phyloP scores from a whole-genome alignment of 257 asterid genomes.

The Osmanthus fragrans region DNA sequence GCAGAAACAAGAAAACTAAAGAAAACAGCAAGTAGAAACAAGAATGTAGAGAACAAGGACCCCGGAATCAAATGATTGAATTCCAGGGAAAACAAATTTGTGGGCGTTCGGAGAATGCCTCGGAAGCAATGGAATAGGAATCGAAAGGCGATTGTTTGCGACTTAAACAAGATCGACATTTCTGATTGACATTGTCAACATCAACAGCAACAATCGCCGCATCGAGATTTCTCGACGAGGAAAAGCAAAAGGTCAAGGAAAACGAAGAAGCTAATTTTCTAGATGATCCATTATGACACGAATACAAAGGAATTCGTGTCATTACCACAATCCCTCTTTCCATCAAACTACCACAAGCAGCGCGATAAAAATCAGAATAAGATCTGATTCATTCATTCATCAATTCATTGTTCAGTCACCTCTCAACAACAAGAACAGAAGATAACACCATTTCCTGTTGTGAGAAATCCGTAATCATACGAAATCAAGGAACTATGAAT shows the following conservation, averaged over 20 bases:
- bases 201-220: conserved; percentile 26
- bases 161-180: conserved; percentile 43
- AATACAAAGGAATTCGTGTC: conserved; percentile 21
- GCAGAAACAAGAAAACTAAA: conserved; percentile 15
- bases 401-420: background rate
- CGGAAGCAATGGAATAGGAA: conserved; percentile 34
- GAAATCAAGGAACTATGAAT: background rate
- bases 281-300: conserved; percentile 9
- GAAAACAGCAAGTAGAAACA: conserved; percentile 1
- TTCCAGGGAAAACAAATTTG: conserved; percentile 19
- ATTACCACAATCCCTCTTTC: conserved; percentile 25
- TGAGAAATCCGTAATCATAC: background rate
- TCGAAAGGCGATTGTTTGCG: conserved; percentile 38
- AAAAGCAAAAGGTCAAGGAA: conserved; percentile 8
- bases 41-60: conserved; percentile 7
- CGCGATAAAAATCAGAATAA: background rate
- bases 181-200: conserved; percentile 28
- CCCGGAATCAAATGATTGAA: conserved; percentile 23
- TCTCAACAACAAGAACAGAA: conserved; percentile 2
- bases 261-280: conserved; percentile 8
- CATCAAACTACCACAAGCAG: conserved; percentile 19
- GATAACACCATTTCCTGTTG: background rate
- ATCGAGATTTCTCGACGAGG: conserved; percentile 3
- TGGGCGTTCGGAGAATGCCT: conserved; percentile 31
- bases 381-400: conserved; percentile 11